phyloP scores from a whole-genome alignment of 306 rosid species.

The Abrus pulchellus region DNA sequence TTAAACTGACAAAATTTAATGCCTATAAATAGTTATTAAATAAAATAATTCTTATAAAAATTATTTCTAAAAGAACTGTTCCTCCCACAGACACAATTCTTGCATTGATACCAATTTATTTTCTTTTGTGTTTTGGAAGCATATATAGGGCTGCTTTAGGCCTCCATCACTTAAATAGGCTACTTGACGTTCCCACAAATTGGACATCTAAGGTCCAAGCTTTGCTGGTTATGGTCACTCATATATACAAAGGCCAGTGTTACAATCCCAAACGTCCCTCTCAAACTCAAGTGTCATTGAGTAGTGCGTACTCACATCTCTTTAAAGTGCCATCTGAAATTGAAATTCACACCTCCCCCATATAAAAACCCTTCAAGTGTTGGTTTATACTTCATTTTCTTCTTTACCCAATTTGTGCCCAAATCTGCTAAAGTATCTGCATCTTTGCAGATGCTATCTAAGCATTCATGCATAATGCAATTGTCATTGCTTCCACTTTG shows the following conservation, averaged over 20 bases:
- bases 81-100: not conserved
- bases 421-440: constrained; percentile 26
- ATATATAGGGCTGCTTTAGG: not conserved
- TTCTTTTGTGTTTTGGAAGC: not conserved
- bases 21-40: too few relatives aligned
- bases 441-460: constrained; percentile 1
- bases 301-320: constrained; percentile 4
- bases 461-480: constrained; percentile 14
- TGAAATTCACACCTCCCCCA: constrained; percentile 25
- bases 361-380: not conserved
- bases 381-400: constrained; percentile 37
- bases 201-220: constrained; percentile 49
- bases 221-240: constrained; percentile 48
- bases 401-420: constrained; percentile 40
- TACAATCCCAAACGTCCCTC: constrained; percentile 39
- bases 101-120: not conserved
- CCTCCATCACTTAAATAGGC: constrained; percentile 8
- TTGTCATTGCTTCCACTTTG: constrained; percentile 23
- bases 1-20: too few relatives aligned
- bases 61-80: too few relatives aligned
- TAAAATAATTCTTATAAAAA: too few relatives aligned
- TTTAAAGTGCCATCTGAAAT: constrained; percentile 7
- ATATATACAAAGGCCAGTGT: constrained; percentile 20
- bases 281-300: constrained; percentile 22
- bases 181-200: constrained; percentile 36